Percentiles rank a stretch among this genome's conserved stretches.
phyloP scores from a whole-genome alignment of 1,139 yeast species.

The Pichia sp. region DNA sequence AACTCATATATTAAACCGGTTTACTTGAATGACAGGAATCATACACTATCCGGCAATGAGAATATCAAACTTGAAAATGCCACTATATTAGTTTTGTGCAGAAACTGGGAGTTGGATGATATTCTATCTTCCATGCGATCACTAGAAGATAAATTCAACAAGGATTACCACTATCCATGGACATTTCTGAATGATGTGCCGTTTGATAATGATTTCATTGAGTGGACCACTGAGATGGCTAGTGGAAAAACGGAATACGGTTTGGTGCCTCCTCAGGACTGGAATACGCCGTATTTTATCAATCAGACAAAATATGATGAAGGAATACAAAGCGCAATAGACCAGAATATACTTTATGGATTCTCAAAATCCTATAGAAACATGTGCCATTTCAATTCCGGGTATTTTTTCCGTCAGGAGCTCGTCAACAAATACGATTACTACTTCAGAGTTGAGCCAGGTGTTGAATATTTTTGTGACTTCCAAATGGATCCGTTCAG shows the following conservation, averaged over 20 bases:
- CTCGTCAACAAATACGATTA: conserved; percentile 65
- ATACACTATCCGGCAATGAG: conserved; percentile 4
- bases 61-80: conserved; percentile 45
- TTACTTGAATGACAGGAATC: conserved; percentile 21
- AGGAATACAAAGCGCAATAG: conserved; percentile 51
- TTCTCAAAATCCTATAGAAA: conserved; percentile 72
- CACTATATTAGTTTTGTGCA: conserved; percentile 67
- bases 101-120: conserved; percentile 46
- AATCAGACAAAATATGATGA: conserved; percentile 43
- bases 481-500: conserved; percentile 82
- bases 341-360: conserved; percentile 69
- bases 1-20: conserved; percentile 28
- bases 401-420: conserved; percentile 73
- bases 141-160: conserved; percentile 66
- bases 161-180: conserved; percentile 76
- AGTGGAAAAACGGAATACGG: conserved; percentile 79
- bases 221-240: conserved; percentile 75
- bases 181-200: conserved; percentile 81
- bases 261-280: conserved; percentile 53
- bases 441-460: conserved; percentile 94
- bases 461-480: conserved; percentile 81
- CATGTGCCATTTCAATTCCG: conserved; percentile 82
- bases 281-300: conserved; percentile 63
- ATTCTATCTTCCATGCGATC: conserved; percentile 48
- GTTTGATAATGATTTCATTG: conserved; percentile 63